Conservation (phyloP, 306 rosid species). For the Glycine tomentella region DNA sequence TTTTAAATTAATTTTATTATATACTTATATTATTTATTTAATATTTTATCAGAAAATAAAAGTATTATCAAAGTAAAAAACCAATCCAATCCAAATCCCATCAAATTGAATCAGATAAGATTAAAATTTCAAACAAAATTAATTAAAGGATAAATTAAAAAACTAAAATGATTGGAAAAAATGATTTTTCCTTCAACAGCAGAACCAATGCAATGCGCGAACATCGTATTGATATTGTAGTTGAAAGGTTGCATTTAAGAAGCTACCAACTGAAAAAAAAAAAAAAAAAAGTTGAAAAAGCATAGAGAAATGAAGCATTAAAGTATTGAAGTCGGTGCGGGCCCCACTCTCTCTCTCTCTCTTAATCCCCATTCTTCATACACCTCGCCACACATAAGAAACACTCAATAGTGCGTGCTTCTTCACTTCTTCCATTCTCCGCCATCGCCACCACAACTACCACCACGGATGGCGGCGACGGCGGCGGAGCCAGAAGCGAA, state of each 20-base stretch:
- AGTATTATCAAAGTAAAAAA: too few species aligned
- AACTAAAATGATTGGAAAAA: too few species aligned
- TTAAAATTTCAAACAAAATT: too few species aligned
- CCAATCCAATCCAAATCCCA: too few species aligned
- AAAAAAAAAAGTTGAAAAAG: not conserved
- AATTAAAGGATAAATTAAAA: too few species aligned
- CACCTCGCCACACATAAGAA: not conserved
- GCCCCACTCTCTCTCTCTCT: constrained; percentile 30
- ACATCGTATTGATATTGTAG: too few species aligned
- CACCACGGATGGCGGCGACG: constrained; percentile 20
- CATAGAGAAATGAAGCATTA: constrained; percentile 34
- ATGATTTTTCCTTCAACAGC: too few species aligned
- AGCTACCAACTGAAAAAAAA: constrained; percentile 32
- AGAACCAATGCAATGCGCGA: too few species aligned
- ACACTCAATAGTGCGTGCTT: not conserved
- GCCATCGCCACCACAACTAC: constrained; percentile 28
- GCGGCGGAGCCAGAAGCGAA: constrained; percentile 47
- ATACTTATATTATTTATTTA: too few species aligned
- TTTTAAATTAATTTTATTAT: too few species aligned
- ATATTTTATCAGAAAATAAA: too few species aligned
- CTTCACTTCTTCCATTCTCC: not conserved
- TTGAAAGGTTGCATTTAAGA: constrained; percentile 4
- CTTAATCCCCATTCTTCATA: not conserved
- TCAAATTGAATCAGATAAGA: too few species aligned
- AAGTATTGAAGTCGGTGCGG: constrained; percentile 42